Percentiles rank a stretch among this genome's conserved stretches.
phyloP scores from a whole-genome alignment of 495 filamentous ascomycete species.

The Astrothelium macrocarpum region DNA sequence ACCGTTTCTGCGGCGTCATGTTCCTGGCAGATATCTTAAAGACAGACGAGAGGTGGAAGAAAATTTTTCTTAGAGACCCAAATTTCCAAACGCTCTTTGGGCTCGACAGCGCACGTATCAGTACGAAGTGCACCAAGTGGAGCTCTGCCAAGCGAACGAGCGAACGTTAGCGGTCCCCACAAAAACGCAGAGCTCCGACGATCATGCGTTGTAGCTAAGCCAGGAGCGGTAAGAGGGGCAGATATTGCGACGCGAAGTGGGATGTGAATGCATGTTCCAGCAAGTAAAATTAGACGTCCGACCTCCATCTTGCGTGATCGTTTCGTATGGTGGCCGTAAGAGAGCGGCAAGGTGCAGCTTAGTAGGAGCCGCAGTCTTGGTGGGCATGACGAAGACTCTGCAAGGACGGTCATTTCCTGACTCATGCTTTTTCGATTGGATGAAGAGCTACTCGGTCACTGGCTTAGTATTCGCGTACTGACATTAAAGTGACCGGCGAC shows the following conservation, averaged over 20 bases:
- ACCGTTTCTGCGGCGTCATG: background rate
- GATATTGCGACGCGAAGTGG: slow-evolving; percentile 3
- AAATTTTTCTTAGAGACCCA: background rate
- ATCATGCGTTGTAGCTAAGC: background rate
- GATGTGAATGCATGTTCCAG: background rate
- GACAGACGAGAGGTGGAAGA: background rate
- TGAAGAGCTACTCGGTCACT: background rate
- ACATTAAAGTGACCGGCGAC: background rate
- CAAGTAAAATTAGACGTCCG: slow-evolving; percentile 4
- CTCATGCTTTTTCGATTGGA: background rate
- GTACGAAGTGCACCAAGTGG: too few species aligned
- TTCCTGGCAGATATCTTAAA: background rate
- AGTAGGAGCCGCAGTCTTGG: background rate
- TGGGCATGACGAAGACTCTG: background rate
- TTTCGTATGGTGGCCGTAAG: background rate
- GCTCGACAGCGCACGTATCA: too few species aligned
- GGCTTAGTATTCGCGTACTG: background rate
- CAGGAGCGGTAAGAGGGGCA: background rate
- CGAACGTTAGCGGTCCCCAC: slow-evolving; percentile 1
- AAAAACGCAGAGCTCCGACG: background rate
- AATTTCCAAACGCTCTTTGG: too few species aligned
- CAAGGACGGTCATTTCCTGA: background rate
- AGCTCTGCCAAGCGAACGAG: too few species aligned
- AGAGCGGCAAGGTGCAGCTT: background rate
- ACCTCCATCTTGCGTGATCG: slow-evolving; percentile 1